A percentile compares a stretch with the other conserved stretches of the same genome.
phyloP scores from a whole-genome alignment of 2,329 filamentous ascomycete genomes.

The Pseudocercospora cruenta region DNA sequence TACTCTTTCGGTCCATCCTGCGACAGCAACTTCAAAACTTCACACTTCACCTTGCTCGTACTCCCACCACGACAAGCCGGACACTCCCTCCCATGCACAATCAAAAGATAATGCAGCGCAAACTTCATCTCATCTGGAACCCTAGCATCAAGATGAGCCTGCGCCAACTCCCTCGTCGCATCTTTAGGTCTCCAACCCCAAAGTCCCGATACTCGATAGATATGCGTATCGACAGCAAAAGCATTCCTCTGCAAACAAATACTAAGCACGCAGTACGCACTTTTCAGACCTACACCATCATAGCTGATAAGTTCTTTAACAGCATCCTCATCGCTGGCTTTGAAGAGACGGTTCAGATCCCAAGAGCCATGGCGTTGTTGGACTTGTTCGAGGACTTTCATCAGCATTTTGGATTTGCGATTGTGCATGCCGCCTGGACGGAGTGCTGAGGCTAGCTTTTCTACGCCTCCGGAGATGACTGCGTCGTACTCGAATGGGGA shows the following conservation, averaged over 20 bases:
- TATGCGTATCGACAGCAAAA: slow-evolving; percentile 17
- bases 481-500: no score
- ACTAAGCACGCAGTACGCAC: neutral
- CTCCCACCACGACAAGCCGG: neutral
- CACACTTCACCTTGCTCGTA: neutral
- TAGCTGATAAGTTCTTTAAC: no score
- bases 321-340: no score
- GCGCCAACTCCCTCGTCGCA: slow-evolving; percentile 2
- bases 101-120: slow-evolving; percentile 14
- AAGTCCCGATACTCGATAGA: slow-evolving; percentile 17
- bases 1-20: no score
- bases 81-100: slow-evolving; percentile 15
- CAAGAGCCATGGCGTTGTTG: no score
- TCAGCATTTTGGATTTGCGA: no score
- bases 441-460: no score
- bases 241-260: slow-evolving; percentile 11
- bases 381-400: no score
- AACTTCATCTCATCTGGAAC: slow-evolving; percentile 12
- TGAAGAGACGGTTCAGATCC: no score
- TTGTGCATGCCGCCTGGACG: no score
- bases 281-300: no score
- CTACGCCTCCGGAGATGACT: no score
- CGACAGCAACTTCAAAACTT: neutral
- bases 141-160: slow-evolving; percentile 12
- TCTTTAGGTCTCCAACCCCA: slow-evolving; percentile 14